phyloP scores from a whole-genome alignment of 2,329 filamentous ascomycete genomes.

The Epicoccum nigrum region DNA sequence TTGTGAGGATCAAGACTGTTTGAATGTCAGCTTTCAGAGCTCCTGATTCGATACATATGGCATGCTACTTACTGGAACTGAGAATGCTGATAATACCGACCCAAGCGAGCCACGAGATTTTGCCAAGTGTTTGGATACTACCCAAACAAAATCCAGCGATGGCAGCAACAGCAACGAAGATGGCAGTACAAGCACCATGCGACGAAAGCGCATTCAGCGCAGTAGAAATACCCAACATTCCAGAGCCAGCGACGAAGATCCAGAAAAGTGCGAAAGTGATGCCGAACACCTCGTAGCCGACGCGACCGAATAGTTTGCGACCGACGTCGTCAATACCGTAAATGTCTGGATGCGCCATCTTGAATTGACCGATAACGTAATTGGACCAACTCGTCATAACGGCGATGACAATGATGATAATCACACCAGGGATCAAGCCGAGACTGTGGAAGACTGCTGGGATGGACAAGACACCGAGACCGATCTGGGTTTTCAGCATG shows the following conservation, averaged over 20 bases:
- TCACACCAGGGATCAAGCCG: slow-evolving; percentile 57
- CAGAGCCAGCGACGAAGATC: slow-evolving; percentile 71
- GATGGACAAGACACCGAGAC: slow-evolving; percentile 57
- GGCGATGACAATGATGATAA: slow-evolving; percentile 51
- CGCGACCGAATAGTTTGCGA: slow-evolving; percentile 58
- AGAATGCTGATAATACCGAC: slow-evolving; percentile 31
- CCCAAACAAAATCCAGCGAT: slow-evolving; percentile 56
- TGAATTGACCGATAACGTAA: slow-evolving; percentile 60
- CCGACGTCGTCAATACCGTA: slow-evolving; percentile 65
- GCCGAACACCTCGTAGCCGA: slow-evolving; percentile 57
- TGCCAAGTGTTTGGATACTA: slow-evolving; percentile 52
- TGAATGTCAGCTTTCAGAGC: background rate
- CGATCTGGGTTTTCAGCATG: slow-evolving; percentile 42
- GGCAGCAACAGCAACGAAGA: slow-evolving; percentile 66
- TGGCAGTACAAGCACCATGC: slow-evolving; percentile 67
- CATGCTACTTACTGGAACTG: slow-evolving; percentile 23
- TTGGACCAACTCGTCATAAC: slow-evolving; percentile 57
- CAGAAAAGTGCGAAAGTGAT: slow-evolving; percentile 42
- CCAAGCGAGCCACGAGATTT: slow-evolving; percentile 36
- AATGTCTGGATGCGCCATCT: slow-evolving; percentile 60
- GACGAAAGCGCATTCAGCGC: slow-evolving; percentile 59
- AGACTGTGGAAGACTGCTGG: slow-evolving; percentile 54
- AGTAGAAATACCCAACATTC: slow-evolving; percentile 61
- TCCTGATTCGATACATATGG: background rate
- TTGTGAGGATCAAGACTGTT: slow-evolving; percentile 31